Conservation (phyloP, 257 asterid species). For the Solanum chiquidenum region DNA sequence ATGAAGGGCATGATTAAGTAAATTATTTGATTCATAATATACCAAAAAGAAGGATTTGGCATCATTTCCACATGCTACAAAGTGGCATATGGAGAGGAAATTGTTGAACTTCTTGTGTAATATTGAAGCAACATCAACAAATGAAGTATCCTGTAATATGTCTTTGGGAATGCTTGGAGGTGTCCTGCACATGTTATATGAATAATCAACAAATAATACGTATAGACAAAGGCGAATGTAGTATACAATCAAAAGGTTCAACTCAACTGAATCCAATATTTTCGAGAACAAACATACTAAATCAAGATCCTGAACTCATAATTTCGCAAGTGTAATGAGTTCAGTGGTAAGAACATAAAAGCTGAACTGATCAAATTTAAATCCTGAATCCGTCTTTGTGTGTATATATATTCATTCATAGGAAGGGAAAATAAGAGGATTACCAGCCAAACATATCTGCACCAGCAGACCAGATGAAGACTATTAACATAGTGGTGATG, state of each 20-base stretch:
- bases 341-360: neutral
- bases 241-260: neutral
- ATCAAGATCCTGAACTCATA: neutral
- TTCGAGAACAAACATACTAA: neutral
- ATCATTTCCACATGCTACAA: conserved; percentile 39
- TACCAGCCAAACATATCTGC: conserved; percentile 40
- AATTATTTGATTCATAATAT: conserved; percentile 1
- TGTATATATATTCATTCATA: neutral
- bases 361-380: neutral
- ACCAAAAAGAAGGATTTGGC: conserved; percentile 41
- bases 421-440: neutral
- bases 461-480: conserved; percentile 45
- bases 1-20: neutral
- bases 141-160: conserved; percentile 21
- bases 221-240: neutral
- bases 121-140: conserved; percentile 14
- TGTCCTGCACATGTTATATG: conserved; percentile 19
- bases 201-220: neutral
- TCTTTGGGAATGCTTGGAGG: conserved; percentile 35
- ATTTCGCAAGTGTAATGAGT: neutral
- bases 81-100: conserved; percentile 11
- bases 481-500: conserved; percentile 39
- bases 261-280: neutral
- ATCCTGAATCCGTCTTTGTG: neutral
- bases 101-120: conserved; percentile 24